These are phyloP conservation scores for Physcomitrellopsis africana DNA, from an alignment of 225 moss, liverwort and hornwort species.

Conservation along the genomic window DNA sequence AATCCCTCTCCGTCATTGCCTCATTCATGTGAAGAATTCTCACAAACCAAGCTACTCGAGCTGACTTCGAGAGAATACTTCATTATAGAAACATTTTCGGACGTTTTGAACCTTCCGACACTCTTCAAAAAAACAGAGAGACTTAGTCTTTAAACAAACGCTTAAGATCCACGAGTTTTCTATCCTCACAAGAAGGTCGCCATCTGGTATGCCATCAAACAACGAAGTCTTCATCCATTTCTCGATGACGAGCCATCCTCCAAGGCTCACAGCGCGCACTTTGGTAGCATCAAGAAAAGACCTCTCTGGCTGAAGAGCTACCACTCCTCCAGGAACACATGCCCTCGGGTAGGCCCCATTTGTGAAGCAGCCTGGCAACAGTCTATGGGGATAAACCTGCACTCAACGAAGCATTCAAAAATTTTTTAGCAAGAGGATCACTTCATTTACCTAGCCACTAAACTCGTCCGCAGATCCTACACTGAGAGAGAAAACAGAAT, in stretches of 20 bases:
- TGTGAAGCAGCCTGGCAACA: neutral
- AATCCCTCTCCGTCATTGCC: no score
- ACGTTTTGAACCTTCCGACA: neutral
- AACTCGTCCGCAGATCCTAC: neutral
- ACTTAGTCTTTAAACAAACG: neutral
- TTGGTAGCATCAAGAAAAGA: conserved; percentile 28
- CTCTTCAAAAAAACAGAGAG: neutral
- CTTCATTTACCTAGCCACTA: neutral
- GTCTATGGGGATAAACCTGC: conserved; percentile 41
- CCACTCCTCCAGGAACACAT: conserved; percentile 33
- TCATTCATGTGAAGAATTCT: no score
- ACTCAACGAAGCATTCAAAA: neutral
- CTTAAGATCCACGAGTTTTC: neutral
- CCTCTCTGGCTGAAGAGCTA: conserved; percentile 36
- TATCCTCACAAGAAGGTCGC: conserved; percentile 51
- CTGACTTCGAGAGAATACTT: no score
- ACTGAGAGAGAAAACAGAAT: neutral
- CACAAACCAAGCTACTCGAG: no score
- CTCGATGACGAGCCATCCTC: conserved; percentile 57
- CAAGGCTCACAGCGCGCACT: conserved; percentile 56
- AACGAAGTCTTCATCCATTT: conserved; percentile 62
- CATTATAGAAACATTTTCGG: no score
- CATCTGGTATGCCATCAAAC: conserved; percentile 52
- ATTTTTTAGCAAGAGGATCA: neutral
- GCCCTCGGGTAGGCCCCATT: conserved; percentile 1